Evolutionary conservation across 176 grass and related monocot species (phyloP).

Genomic region (Elymus sibiricus): DNA sequence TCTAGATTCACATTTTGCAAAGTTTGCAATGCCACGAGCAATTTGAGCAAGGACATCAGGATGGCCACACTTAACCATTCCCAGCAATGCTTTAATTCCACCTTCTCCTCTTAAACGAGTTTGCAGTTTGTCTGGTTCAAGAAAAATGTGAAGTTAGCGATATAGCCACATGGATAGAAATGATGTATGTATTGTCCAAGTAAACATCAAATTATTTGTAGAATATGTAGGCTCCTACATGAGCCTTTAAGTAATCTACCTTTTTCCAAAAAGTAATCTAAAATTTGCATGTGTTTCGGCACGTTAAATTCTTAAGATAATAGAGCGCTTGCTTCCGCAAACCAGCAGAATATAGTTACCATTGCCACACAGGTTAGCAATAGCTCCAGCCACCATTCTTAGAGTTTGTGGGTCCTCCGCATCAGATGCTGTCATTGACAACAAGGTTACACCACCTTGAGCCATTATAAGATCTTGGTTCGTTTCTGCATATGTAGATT

Average conservation of each 20-base stretch:
- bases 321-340: not conserved
- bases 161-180: slow-evolving; percentile 3
- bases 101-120: slow-evolving; percentile 85
- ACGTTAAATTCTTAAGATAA: not conserved
- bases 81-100: slow-evolving; percentile 95
- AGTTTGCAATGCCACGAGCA: slow-evolving; percentile 98
- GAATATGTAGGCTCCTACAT: not conserved
- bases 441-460: slow-evolving; percentile 82
- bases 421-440: slow-evolving; percentile 94
- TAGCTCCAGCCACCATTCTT: slow-evolving; percentile 99
- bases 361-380: slow-evolving; percentile 98
- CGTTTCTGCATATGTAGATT: slow-evolving; percentile 62
- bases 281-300: not conserved
- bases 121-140: slow-evolving; percentile 89
- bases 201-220: not conserved
- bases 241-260: not conserved
- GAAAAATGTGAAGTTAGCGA: slow-evolving; percentile 18
- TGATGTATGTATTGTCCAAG: not conserved
- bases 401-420: slow-evolving; percentile 96
- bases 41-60: slow-evolving; percentile 99
- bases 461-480: slow-evolving; percentile 99
- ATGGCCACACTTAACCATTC: slow-evolving; percentile 95
- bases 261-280: not conserved
- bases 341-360: slow-evolving; percentile 50
- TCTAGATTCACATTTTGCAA: slow-evolving; percentile 97